Base-by-base conservation (phyloP, 495 filamentous ascomycete species). In the Sphaerosporella brunnea region DNA sequence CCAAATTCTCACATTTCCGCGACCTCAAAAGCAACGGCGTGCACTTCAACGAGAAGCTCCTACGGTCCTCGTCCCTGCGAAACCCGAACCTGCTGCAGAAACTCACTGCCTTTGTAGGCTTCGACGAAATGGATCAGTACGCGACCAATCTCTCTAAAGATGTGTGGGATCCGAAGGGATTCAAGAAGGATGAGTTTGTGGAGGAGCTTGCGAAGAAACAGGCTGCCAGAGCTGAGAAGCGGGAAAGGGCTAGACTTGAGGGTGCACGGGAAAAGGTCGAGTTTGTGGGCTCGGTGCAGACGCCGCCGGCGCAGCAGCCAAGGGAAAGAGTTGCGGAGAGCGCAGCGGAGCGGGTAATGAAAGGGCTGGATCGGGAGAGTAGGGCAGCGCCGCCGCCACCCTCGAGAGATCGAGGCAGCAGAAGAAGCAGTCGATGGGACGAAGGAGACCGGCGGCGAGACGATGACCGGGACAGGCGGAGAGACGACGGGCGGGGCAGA, bases 41-140 rank as follows among this genome's bases (percentile, higher is more conserved):
- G 24, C 92, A 97, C 65, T 95, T 97, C 69, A 95, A 97, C 62
- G 69, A 78, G 49, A 80, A 83, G 43, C 68, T 95, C 0, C 74
- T 79, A 18, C 68, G 66, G 34, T 82, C 79, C 2, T 66, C 74
- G 0, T 77, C 81, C 0, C 65, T 94, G 32, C 77, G 75, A 42
- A 94, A 96, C 58, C 90, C 90, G 19, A 80, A 73, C 24, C 65
- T 94, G 15, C 65, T 82, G 49, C 72, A 75, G 32, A 88, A 88
- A 53, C 69, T 96, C 59, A 75, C 86, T 65, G 70, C 69, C 4
- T 93, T 90, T 66, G 80, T 79, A 3, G 85, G 81, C 2, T 69
- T 95, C 36, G 68, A 72, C 48, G 68, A 73, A 37, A 60, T 65
- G 28, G 69, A 73, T 2, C 82, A 92, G 66, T 93, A 95, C 56